These are phyloP conservation scores for Fragaria nilgerrensis DNA, from an alignment of 306 rosid species.

Conservation along the genomic window DNA sequence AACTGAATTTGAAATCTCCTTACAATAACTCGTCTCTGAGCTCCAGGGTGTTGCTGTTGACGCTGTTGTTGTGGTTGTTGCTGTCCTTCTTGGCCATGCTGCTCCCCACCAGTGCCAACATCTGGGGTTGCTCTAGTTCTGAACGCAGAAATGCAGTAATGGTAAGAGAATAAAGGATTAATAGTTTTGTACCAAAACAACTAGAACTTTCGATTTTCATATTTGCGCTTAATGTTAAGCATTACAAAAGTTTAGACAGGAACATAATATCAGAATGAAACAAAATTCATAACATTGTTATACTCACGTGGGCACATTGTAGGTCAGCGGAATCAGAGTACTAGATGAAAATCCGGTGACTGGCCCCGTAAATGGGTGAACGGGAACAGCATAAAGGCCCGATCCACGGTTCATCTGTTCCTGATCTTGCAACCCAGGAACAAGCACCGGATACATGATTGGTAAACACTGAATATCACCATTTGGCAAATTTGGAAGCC, in stretches of 20 bases:
- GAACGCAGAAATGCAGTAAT: constrained; percentile 25
- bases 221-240: neutral
- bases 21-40: constrained; percentile 78
- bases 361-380: constrained; percentile 57
- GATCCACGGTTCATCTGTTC: constrained; percentile 74
- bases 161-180: constrained; percentile 8
- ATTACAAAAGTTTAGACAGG: neutral
- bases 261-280: neutral
- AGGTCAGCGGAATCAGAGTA: constrained; percentile 77
- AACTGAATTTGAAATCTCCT: constrained; percentile 90
- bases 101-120: constrained; percentile 52
- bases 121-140: constrained; percentile 58
- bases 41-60: constrained; percentile 72
- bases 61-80: constrained; percentile 56
- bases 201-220: neutral
- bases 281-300: neutral
- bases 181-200: neutral
- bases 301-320: constrained; percentile 78
- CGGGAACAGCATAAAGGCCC: constrained; percentile 87
- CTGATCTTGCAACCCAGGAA: constrained; percentile 62
- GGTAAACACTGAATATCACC: constrained; percentile 69
- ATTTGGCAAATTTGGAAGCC: constrained; percentile 37
- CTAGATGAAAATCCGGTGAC: constrained; percentile 61
- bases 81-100: constrained; percentile 69
- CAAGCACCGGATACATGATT: constrained; percentile 61